Evolutionary conservation across 176 grass and related monocot species (phyloP).

Genomic region (Lolium multiflorum): DNA sequence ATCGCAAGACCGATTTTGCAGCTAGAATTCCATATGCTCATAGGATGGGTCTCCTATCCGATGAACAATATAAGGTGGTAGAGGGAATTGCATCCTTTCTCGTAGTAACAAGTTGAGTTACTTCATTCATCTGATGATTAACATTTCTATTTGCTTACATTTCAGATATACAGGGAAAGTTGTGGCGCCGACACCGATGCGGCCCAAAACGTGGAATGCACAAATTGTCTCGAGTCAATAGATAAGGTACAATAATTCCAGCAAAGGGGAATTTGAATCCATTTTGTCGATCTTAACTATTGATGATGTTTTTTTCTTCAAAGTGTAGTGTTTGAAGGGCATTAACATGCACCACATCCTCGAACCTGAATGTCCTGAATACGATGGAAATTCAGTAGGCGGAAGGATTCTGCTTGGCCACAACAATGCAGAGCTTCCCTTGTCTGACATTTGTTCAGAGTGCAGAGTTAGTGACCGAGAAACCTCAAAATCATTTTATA

Average conservation of each 20-base stretch:
- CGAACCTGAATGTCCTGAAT: neutral
- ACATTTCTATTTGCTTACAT: neutral
- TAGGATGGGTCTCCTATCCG: neutral
- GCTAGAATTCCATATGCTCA: neutral
- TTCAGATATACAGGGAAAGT: constrained; percentile 1
- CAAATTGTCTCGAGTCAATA: neutral
- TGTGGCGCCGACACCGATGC: neutral
- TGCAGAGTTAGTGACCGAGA: neutral
- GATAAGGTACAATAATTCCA: neutral
- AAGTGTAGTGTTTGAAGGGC: constrained; percentile 4
- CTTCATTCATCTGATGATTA: neutral
- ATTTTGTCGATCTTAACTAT: neutral
- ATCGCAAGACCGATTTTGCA: neutral
- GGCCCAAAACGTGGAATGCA: neutral
- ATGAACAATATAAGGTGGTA: neutral
- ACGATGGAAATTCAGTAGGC: neutral
- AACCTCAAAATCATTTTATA: neutral
- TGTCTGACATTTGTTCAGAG: neutral
- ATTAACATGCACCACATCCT: constrained; percentile 20
- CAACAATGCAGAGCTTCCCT: neutral
- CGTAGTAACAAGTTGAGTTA: neutral
- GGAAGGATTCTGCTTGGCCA: neutral
- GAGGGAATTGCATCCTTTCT: neutral
- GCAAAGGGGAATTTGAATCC: neutral
- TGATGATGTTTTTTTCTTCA: neutral